Evolutionary conservation across 768 basidiomycete species (phyloP).

Genomic region (Mrakia hoshinonis): DNA sequence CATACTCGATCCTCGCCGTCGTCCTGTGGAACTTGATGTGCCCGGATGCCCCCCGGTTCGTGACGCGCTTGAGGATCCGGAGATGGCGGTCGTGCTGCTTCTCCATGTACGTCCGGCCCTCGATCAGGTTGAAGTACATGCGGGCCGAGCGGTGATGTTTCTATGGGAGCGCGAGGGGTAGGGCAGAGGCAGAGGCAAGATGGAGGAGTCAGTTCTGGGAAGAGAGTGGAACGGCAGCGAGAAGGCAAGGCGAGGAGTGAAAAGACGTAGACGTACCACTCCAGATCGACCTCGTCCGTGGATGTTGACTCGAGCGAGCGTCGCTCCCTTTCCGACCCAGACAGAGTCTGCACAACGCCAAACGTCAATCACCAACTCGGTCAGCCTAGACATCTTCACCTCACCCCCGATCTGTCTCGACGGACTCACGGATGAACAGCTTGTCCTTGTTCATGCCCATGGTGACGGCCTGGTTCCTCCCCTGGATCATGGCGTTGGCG

Average conservation of each 20-base stretch:
- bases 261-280: conserved; percentile 38
- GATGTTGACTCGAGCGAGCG: conserved; percentile 61
- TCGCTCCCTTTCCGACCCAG: conserved; percentile 83
- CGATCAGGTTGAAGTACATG: conserved; percentile 65
- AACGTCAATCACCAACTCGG: neutral
- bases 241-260: neutral
- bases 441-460: conserved; percentile 64
- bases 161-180: neutral
- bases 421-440: conserved; percentile 68
- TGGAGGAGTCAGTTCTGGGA: neutral
- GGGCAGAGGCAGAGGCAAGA: neutral
- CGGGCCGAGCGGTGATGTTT: conserved; percentile 66
- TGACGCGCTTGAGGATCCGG: neutral
- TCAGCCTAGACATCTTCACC: neutral
- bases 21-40: neutral
- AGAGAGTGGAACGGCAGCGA: neutral
- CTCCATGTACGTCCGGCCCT: conserved; percentile 56
- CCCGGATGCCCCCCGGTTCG: neutral
- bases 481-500: conserved; percentile 77
- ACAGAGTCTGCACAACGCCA: conserved; percentile 8
- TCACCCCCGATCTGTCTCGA: neutral
- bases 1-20: neutral
- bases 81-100: conserved; percentile 5
- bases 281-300: conserved; percentile 76
- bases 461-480: conserved; percentile 75